Conservation (phyloP, 129 eudicot species). For the Ambrosia artemisiifolia region DNA sequence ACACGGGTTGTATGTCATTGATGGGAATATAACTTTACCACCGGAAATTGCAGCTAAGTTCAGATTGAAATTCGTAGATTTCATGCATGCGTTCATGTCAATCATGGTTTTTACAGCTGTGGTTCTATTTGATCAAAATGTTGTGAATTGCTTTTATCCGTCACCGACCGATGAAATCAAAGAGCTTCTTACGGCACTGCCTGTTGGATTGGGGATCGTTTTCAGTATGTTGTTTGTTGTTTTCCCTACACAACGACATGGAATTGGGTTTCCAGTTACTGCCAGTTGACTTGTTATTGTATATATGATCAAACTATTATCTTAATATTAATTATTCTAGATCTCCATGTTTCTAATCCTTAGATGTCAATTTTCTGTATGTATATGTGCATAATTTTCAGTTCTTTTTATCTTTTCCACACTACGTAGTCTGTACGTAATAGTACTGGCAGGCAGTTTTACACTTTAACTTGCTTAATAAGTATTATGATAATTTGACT, state of each 20-base stretch:
- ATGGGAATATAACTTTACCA: slow-evolving; percentile 58
- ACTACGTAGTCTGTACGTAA: too few species aligned
- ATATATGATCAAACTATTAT: too few species aligned
- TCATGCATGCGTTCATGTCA: slow-evolving; percentile 82
- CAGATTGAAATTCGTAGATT: slow-evolving; percentile 56
- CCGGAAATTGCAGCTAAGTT: slow-evolving; percentile 55
- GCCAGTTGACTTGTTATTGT: slow-evolving; percentile 5
- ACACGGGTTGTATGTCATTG: slow-evolving; percentile 76
- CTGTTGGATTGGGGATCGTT: slow-evolving; percentile 68
- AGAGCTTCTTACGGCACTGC: slow-evolving; percentile 62
- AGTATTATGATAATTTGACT: too few species aligned
- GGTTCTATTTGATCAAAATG: slow-evolving; percentile 76
- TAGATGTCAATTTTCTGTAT: too few species aligned
- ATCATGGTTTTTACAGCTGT: slow-evolving; percentile 68
- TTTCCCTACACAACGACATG: slow-evolving; percentile 81
- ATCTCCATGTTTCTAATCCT: too few species aligned
- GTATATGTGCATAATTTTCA: too few species aligned
- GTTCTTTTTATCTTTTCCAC: too few species aligned
- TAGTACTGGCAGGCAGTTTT: too few species aligned
- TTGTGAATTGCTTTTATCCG: slow-evolving; percentile 80
- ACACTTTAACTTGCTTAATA: too few species aligned
- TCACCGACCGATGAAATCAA: slow-evolving; percentile 52
- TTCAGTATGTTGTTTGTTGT: slow-evolving; percentile 75
- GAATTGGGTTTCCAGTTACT: slow-evolving; percentile 83
- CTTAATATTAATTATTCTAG: too few species aligned